Evolutionary conservation across 2,329 filamentous ascomycete species (phyloP), one percentile per base, ranked within the genome.

Genomic region (Pseudogymnoascus sp.): DNA sequence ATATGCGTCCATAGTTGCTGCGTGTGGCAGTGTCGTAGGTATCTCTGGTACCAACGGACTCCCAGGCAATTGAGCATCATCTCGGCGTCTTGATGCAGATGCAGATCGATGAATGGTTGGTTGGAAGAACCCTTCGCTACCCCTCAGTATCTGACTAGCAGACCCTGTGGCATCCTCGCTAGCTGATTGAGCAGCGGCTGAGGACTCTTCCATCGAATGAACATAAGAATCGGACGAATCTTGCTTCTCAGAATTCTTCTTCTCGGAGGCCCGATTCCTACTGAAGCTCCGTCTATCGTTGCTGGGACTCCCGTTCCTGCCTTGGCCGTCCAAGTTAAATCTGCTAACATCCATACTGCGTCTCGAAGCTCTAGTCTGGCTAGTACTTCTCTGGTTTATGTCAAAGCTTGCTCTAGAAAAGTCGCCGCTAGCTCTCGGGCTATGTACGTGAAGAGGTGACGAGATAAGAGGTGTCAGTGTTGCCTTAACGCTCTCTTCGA

Each of bases 81-180:
- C 66, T 10, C 64, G 63, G 16, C 59, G 64, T 11, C 67, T 64
- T 16, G 67, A 59, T 18, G 70, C 67, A 38, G 73, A 73, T 21
- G 68, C 64, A 42, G 82, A 81, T 8, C 79, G 78, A 25, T 78
- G 80, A 70, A 92, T 84, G 0, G 88, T 90, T 14, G 91, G 91
- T 25, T 87, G 88, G 68, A 89, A 87, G 70, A 99, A 97, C 7
- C 97, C 89, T 69, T 95, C 91, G 69, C 92, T 97, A 36, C 90
- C 86, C 62, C 85, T 84, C 7, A 99, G 78, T 38, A 97, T 97
- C 74, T 96, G 92, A 73, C 93, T 97, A 2, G 90, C 93, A 3
- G 93, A 96, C 59, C 89, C 87, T 63, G 81, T 81, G n/a, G 81
- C 84, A 64, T 93, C 90, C 44, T 93, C 89, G 62, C 83, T 84